Base-by-base conservation (phyloP, 1,139 yeast genomes). In the Tardiomyces digboiensis region DNA sequence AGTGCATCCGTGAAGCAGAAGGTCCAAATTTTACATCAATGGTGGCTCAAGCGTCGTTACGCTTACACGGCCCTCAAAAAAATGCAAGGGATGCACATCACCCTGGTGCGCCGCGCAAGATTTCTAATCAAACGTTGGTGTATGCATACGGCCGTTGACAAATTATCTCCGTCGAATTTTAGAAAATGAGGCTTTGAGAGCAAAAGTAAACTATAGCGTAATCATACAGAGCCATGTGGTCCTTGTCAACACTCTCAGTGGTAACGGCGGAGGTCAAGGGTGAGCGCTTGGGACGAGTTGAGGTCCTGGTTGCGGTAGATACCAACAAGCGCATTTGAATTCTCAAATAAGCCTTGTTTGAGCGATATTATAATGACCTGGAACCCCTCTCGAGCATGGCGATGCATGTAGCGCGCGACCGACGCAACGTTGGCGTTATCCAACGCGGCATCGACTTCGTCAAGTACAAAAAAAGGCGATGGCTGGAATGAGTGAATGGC, bases 371-470 rank as follows among this genome's bases (percentile, higher is more conserved):
- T 97, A 61, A 93, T 88, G 56, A 91, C 88, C 59, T 91, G 99
- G 58, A 88, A 80, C 39, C 78, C 74, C 1, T 87, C 82, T 20
- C 87, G 82, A 1, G 94, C 82, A 56, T 85, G 82, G 51, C 75
- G 76, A 46, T 75, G 74, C 50, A 91, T 87, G 59, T 89, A 93
- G 47, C 79, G 80, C 13, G 96, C 96, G 48, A 91, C 82, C 55
- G 79, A 78, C 43, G 78, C 77, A 20, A 93, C 97, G 59, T 91
- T 91, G 16, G 88, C 79, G 50, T 85, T 82, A 63, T 91, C 99
- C 50, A 91, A 73, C 0, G 98, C 97, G 1, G 98, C 97, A 67
- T 91, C 99, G 16, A 91, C 89, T 65, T 91, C 99, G 62, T 91
- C 99, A 42, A 91, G 70, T 0, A 91, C 95, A 60, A 91, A 91